These are phyloP conservation scores for Striga hermonthica DNA, from an alignment of 305 asterid species.

Conservation along the genomic window DNA sequence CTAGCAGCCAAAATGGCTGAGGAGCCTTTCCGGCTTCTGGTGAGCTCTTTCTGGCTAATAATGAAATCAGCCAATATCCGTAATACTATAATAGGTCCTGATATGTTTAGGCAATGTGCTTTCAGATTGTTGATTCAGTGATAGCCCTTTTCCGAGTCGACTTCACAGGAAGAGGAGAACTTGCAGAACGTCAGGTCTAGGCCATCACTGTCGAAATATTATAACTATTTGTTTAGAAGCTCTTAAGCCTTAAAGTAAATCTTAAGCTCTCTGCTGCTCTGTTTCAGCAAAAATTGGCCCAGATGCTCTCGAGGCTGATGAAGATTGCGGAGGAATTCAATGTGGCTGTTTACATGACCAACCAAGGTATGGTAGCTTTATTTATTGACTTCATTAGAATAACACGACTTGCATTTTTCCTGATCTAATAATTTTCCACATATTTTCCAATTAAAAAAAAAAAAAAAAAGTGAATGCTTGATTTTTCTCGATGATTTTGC, in stretches of 20 bases:
- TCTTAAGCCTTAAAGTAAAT: constrained; percentile 21
- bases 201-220: background rate
- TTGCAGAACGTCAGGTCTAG: constrained; percentile 91
- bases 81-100: too few species aligned
- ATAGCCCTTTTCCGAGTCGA: constrained; percentile 96
- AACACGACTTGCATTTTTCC: background rate
- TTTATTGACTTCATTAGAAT: too few species aligned
- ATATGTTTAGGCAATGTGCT: too few species aligned
- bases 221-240: constrained; percentile 6
- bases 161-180: constrained; percentile 98
- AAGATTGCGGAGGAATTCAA: constrained; percentile 97
- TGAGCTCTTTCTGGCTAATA: constrained; percentile 34
- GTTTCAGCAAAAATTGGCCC: constrained; percentile 97
- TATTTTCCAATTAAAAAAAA: background rate
- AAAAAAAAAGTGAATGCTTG: background rate
- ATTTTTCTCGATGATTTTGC: constrained; percentile 32
- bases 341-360: constrained; percentile 96
- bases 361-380: constrained; percentile 51
- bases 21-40: constrained; percentile 96
- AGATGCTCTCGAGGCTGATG: constrained; percentile 86
- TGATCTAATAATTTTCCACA: too few species aligned
- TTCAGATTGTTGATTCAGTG: constrained; percentile 76
- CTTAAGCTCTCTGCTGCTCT: constrained; percentile 11
- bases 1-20: constrained; percentile 99
- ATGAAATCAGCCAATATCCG: constrained; percentile 1